Conservation (phyloP, 306 rosid genomes). For the Cucumis hystrix region DNA sequence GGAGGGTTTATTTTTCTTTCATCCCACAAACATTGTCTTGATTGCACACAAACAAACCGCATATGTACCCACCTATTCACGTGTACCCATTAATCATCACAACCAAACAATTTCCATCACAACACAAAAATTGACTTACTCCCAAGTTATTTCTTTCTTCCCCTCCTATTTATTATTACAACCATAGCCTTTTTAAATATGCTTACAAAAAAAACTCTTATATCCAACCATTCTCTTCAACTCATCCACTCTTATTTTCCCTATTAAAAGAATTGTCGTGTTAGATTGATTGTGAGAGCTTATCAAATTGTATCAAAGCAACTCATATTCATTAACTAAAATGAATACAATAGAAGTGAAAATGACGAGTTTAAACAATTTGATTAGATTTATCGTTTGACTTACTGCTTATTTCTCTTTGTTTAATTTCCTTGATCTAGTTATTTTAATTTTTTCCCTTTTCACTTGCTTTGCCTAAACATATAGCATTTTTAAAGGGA, state of each 20-base stretch:
- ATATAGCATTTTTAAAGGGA: not conserved
- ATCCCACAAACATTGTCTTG: conserved; percentile 12
- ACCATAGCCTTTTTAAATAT: too few species aligned
- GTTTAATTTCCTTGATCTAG: too few species aligned
- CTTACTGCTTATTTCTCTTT: too few species aligned
- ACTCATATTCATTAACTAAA: too few species aligned
- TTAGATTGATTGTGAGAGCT: not conserved
- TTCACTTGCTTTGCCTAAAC: too few species aligned
- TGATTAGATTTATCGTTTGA: not conserved
- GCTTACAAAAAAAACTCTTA: not conserved
- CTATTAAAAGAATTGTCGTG: too few species aligned
- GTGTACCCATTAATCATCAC: conserved; percentile 46
- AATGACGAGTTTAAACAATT: not conserved
- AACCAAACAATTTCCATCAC: conserved; percentile 23
- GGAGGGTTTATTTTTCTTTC: not conserved
- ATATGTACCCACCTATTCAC: conserved; percentile 42
- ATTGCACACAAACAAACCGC: conserved; percentile 24
- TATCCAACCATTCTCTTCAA: not conserved
- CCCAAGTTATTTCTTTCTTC: conserved; percentile 17
- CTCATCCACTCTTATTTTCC: too few species aligned
- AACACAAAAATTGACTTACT: conserved; percentile 8
- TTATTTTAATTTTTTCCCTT: too few species aligned
- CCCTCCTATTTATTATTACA: not conserved
- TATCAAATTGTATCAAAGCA: not conserved
- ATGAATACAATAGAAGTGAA: too few species aligned